Conservation (phyloP, 2,329 filamentous ascomycete genomes). For the Botryosphaeria dothidea region DNA sequence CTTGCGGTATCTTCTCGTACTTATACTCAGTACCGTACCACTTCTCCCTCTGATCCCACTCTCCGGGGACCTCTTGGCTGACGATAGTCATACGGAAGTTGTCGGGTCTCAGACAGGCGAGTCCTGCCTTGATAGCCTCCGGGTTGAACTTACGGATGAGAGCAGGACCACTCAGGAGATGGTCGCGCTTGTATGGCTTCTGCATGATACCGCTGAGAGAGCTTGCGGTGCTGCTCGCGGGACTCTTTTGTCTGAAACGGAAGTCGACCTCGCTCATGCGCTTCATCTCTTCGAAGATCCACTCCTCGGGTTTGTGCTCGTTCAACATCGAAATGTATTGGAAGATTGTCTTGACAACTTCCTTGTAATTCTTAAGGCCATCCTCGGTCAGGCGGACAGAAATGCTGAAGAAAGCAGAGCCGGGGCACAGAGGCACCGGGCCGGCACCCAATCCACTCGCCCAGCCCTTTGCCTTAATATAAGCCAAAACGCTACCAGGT, state of each 20-base stretch:
- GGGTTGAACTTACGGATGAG: constrained; percentile 80
- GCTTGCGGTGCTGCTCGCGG: constrained; percentile 86
- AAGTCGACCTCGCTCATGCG: constrained; percentile 91
- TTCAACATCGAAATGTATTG: constrained; percentile 87
- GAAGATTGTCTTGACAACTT: constrained; percentile 82
- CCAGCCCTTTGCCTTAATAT: constrained; percentile 89
- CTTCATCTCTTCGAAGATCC: constrained; percentile 93
- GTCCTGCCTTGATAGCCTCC: constrained; percentile 69
- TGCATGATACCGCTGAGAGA: constrained; percentile 87
- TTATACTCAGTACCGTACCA: constrained; percentile 98
- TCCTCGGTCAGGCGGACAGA: constrained; percentile 81
- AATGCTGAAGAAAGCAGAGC: constrained; percentile 77
- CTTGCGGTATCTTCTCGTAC: constrained; percentile 73
- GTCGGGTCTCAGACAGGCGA: constrained; percentile 77
- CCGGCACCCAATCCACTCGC: constrained; percentile 81
- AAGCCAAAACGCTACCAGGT: constrained; percentile 86
- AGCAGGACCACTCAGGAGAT: constrained; percentile 78
- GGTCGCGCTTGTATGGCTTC: constrained; percentile 80
- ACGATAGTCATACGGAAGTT: constrained; percentile 86
- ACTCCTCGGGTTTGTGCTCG: constrained; percentile 78
- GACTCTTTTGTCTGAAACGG: constrained; percentile 90
- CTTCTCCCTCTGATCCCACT: constrained; percentile 86
- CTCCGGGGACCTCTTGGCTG: constrained; percentile 78
- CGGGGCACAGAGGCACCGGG: constrained; percentile 73
- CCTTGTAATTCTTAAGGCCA: constrained; percentile 77